Evolutionary conservation across 2,329 filamentous ascomycete genomes (phyloP).

Genomic region (Fusarium lateritium): DNA sequence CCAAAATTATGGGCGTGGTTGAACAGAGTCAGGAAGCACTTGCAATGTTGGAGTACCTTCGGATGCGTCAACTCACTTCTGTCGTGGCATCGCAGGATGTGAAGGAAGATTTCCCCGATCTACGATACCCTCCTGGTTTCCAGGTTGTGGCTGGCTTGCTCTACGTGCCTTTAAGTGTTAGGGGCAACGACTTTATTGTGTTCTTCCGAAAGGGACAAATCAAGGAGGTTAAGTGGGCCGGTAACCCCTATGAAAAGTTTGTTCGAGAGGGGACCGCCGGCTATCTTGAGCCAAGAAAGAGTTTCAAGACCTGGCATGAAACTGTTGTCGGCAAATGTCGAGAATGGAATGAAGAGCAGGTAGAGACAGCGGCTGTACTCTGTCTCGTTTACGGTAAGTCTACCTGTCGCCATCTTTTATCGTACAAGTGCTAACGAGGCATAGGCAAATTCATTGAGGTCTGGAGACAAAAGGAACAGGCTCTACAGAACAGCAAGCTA

Average conservation of each 20-base stretch:
- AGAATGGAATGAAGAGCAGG: constrained; percentile 90
- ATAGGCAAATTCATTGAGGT: constrained; percentile 86
- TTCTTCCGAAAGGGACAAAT: constrained; percentile 87
- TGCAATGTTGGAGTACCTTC: constrained; percentile 87
- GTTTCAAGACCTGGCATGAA: constrained; percentile 87
- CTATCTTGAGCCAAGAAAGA: constrained; percentile 83
- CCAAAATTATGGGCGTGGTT: constrained; percentile 83
- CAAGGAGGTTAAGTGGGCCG: constrained; percentile 87
- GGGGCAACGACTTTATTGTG: constrained; percentile 87
- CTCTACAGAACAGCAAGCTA: constrained; percentile 84
- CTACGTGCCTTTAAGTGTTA: constrained; percentile 83
- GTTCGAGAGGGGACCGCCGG: constrained; percentile 79
- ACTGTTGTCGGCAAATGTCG: constrained; percentile 85
- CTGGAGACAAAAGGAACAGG: constrained; percentile 91
- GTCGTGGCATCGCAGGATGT: constrained; percentile 86
- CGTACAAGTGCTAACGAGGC: background rate
- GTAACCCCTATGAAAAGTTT: constrained; percentile 86
- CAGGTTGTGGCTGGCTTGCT: constrained; percentile 82
- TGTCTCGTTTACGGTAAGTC: constrained; percentile 85
- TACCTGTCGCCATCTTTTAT: background rate
- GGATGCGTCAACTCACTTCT: constrained; percentile 80
- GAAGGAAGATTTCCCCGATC: constrained; percentile 81
- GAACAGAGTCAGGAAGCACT: constrained; percentile 86
- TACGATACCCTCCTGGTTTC: constrained; percentile 85
- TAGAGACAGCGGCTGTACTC: constrained; percentile 89